phyloP scores from a whole-genome alignment of 345 rosid genomes.

The Eucalyptus tenuipes region DNA sequence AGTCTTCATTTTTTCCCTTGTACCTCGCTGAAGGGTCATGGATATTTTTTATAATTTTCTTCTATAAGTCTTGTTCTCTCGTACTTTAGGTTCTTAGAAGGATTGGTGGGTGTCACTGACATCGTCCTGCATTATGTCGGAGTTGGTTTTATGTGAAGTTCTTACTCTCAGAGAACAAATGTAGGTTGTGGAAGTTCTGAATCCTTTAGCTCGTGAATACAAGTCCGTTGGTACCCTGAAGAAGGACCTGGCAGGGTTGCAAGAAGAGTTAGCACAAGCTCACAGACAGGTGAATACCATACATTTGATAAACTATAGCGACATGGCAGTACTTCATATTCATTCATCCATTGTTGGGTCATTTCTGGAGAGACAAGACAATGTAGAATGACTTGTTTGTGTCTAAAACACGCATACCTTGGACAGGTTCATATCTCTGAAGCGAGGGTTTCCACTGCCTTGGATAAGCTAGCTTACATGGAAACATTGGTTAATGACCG shows the following conservation, averaged over 20 bases:
- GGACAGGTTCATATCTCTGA: conserved; percentile 93
- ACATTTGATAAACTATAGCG: not conserved
- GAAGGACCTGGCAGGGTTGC: conserved; percentile 87
- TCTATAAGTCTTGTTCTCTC: not conserved
- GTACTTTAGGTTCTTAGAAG: not conserved
- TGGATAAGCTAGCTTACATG: conserved; percentile 93
- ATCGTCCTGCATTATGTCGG: not conserved
- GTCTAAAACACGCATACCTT: not conserved
- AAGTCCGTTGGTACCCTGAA: conserved; percentile 86
- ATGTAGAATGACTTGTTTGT: not conserved
- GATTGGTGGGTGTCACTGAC: not conserved
- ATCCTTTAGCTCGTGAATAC: conserved; percentile 96
- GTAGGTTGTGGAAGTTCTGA: conserved; percentile 92
- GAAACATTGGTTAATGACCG: conserved; percentile 77
- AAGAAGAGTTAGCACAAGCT: conserved; percentile 73
- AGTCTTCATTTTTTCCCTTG: not conserved
- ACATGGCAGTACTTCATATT: not conserved
- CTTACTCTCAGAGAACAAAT: not conserved
- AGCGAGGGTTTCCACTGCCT: conserved; percentile 84
- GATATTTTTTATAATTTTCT: not conserved
- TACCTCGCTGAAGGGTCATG: not conserved
- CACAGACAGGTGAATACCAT: conserved; percentile 57
- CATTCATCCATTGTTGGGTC: not conserved
- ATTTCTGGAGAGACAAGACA: not conserved
- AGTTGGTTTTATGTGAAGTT: not conserved